Evolutionary conservation across 305 asterid species (phyloP), one percentile per base, ranked within the genome.

Genomic region (Petunia hybrid): DNA sequence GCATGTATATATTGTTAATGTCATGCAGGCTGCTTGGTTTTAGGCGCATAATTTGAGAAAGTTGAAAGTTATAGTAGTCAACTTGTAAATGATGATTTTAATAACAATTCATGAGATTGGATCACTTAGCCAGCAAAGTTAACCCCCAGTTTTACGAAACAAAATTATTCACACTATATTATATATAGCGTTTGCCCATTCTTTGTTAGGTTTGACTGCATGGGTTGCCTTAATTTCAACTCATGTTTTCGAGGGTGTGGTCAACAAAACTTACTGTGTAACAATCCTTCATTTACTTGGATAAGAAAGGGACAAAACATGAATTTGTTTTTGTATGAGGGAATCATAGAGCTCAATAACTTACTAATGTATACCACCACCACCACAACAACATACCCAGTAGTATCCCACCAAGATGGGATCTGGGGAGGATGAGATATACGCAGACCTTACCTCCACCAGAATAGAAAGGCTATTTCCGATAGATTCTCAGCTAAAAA

Each of bases 161-260:
- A 77, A 59, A 12, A 61, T 10, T 69, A 59, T 78, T 77, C 36
- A 77, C 64, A 8, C 62, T 2, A 59, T 43, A 53, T 65, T 22
- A 22, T 22, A 22, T 53, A 16, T 35, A 35, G 36, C 10, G 3
- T 71, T 12, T 12, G 1, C 77, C 38, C 77, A 48, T 5, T 48
- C 45, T 41, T 51, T 2, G 8, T 36, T 62, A 22, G 13, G 22
- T 82, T 76, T 81, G 84, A 81, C 80, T 35, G 39, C 80, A 75
- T 51, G 71, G 22, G 43, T 73, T 38, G 42, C 73, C 36, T 22
- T n/a, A 8, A 6, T 56, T 51, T 59, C 68, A 66, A 9, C 13
- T 7, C 36, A 7, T 42, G 31, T 5, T 68, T 14, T 42, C 6
- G 8, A 40, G 56, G 56, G 4, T 22, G 31, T 22, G 31, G 31